Conservation (phyloP, 2,329 filamentous ascomycete species). For the Sclerotiophoma versabilis region DNA sequence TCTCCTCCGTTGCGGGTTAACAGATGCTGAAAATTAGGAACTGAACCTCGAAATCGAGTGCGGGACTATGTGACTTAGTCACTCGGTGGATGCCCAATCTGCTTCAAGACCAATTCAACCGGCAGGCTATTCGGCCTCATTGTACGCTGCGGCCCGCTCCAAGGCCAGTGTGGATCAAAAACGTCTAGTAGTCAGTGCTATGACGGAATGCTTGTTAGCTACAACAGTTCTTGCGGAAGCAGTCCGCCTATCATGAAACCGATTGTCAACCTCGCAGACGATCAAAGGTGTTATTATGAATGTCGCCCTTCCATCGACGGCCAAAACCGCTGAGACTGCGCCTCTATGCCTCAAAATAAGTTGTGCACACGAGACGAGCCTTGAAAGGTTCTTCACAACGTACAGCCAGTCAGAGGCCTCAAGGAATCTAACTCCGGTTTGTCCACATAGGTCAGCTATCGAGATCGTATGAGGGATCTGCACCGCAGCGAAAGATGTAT, state of each 20-base stretch:
- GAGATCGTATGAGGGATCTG: neutral
- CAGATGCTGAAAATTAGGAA: neutral
- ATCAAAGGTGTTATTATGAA: neutral
- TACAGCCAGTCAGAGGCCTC: neutral
- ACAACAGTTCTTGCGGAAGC: neutral
- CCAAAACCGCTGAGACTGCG: neutral
- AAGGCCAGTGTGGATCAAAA: conserved; percentile 16
- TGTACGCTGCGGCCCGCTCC: conserved; percentile 15
- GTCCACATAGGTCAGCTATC: neutral
- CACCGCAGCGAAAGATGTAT: neutral
- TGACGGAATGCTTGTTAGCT: conserved; percentile 8
- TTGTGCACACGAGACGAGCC: neutral
- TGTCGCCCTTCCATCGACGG: too few species aligned
- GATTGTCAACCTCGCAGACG: neutral
- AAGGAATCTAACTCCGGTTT: neutral
- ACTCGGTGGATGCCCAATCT: conserved; percentile 15
- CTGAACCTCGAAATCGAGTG: neutral
- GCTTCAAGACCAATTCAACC: conserved; percentile 5
- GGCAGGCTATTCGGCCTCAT: conserved; percentile 18
- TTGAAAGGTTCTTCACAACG: neutral
- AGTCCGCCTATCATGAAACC: neutral
- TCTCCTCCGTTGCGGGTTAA: neutral
- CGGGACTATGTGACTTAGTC: conserved; percentile 13
- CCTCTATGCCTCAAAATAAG: neutral
- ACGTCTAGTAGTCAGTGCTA: conserved; percentile 13